phyloP scores from a whole-genome alignment of 805 yeast species.

The Metschnikowia anglica region DNA sequence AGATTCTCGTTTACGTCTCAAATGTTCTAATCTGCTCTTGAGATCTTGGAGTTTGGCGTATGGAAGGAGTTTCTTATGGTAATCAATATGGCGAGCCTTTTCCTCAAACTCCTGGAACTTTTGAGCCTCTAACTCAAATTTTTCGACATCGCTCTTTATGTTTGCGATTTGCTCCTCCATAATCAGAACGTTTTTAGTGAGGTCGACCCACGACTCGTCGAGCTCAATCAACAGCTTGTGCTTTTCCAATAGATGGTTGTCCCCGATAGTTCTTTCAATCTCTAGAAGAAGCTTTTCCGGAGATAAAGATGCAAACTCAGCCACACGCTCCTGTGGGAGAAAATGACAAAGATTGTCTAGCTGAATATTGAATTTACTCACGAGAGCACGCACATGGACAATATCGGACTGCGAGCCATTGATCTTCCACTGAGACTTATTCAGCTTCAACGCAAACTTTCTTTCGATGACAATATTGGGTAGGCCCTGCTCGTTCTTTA shows the following conservation, averaged over 20 bases:
- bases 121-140: constrained; percentile 46
- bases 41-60: constrained; percentile 42
- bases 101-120: constrained; percentile 46
- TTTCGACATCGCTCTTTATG: constrained; percentile 38
- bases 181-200: constrained; percentile 27
- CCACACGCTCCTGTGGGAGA: constrained; percentile 92
- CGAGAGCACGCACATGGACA: constrained; percentile 41
- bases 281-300: constrained; percentile 73
- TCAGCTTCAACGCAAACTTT: constrained; percentile 38
- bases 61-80: constrained; percentile 41
- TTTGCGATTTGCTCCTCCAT: constrained; percentile 30
- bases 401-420: constrained; percentile 46
- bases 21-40: constrained; percentile 30
- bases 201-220: constrained; percentile 41
- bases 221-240: constrained; percentile 58
- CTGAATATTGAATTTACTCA: constrained; percentile 66
- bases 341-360: constrained; percentile 91
- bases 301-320: constrained; percentile 80
- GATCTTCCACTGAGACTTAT: constrained; percentile 52
- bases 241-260: constrained; percentile 51
- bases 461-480: constrained; percentile 44
- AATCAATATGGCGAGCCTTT: constrained; percentile 39
- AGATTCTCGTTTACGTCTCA: constrained; percentile 36
- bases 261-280: constrained; percentile 77
- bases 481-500: constrained; percentile 41